A percentile compares a stretch with the other conserved stretches of the same genome.
These are phyloP conservation scores for Prunus padus DNA, from an alignment of 306 rosid genomes.

Conservation along the genomic window DNA sequence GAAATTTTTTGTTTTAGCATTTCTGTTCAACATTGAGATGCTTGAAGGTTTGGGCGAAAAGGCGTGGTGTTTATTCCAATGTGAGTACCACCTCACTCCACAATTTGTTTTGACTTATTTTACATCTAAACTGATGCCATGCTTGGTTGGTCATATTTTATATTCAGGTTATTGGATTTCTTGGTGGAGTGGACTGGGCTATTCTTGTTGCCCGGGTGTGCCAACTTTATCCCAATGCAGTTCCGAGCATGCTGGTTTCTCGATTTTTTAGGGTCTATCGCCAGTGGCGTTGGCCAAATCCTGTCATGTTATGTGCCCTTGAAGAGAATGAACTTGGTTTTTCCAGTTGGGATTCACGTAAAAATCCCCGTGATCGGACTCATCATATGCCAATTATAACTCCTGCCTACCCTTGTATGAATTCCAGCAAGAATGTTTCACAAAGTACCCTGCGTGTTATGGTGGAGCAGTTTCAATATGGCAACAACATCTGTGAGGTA, in stretches of 20 bases:
- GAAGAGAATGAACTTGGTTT: constrained; percentile 83
- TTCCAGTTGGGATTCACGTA: constrained; percentile 82
- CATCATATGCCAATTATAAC: constrained; percentile 93
- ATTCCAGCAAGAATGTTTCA: constrained; percentile 90
- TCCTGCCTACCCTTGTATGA: constrained; percentile 98
- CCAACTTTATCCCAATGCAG: constrained; percentile 94
- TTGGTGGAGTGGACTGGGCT: constrained; percentile 97
- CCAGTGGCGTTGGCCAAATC: constrained; percentile 99
- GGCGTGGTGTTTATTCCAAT: constrained; percentile 92
- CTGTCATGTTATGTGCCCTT: constrained; percentile 87
- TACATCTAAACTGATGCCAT: background rate
- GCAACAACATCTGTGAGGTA: constrained; percentile 73
- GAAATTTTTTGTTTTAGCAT: constrained; percentile 44
- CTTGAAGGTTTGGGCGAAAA: constrained; percentile 91
- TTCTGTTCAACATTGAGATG: constrained; percentile 69
- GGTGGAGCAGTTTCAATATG: constrained; percentile 74
- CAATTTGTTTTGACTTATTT: background rate
- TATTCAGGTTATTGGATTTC: constrained; percentile 83
- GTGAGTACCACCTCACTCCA: constrained; percentile 37
- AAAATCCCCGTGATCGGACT: constrained; percentile 65
- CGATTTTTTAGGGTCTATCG: constrained; percentile 89
- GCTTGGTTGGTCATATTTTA: background rate
- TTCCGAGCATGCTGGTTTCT: constrained; percentile 91
- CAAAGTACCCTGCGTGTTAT: constrained; percentile 90
- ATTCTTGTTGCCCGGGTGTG: constrained; percentile 85